Evolutionary conservation across 768 basidiomycete genomes (phyloP).

Genomic region (Mrakia blollopis): DNA sequence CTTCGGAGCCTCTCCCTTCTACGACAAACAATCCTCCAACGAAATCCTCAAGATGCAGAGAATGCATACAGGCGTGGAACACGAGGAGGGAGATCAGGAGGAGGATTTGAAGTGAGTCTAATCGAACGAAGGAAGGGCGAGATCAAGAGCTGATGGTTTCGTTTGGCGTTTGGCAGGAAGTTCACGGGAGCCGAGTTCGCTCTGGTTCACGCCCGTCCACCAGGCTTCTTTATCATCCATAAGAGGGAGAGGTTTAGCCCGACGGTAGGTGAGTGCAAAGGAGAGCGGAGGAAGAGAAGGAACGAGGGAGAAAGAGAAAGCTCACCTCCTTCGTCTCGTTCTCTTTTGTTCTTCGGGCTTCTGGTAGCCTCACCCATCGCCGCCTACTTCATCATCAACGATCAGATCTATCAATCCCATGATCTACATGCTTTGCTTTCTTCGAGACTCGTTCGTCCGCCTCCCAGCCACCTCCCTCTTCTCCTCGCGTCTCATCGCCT

Average conservation of each 20-base stretch:
- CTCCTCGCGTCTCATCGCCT: background rate
- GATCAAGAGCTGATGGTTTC: background rate
- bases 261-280: conserved; percentile 62
- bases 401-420: conserved; percentile 81
- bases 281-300: background rate
- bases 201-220: conserved; percentile 71
- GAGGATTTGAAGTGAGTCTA: conserved; percentile 74
- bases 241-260: conserved; percentile 79
- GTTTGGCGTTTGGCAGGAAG: conserved; percentile 51
- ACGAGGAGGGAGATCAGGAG: conserved; percentile 45
- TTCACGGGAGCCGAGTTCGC: conserved; percentile 85
- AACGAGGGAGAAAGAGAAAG: background rate
- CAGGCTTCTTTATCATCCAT: conserved; percentile 80
- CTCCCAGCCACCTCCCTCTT: background rate
- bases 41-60: conserved; percentile 91
- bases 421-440: conserved; percentile 78
- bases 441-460: conserved; percentile 63
- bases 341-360: too few species aligned
- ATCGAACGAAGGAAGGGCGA: conserved; percentile 1
- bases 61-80: conserved; percentile 65
- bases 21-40: conserved; percentile 90
- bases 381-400: conserved; percentile 82
- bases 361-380: conserved; percentile 48
- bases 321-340: background rate
- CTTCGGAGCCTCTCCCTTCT: conserved; percentile 86